Base-by-base conservation (phyloP, 768 basidiomycete genomes). In the Kwoniella sp. region DNA sequence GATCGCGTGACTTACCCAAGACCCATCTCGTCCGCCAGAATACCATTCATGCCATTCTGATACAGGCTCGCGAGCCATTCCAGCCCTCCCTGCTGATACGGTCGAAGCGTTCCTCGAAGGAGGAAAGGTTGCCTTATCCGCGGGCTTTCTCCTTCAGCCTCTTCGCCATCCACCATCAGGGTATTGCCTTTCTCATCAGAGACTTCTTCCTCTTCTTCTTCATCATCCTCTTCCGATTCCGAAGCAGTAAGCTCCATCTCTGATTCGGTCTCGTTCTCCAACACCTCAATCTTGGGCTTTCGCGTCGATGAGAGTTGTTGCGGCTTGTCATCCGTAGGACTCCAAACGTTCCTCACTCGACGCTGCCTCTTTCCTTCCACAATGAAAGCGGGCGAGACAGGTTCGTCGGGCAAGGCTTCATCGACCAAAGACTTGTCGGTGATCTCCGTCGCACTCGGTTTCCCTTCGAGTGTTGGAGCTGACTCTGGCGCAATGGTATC, bases 11-110 rank as follows among this genome's bases (percentile, higher is more conserved):
- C 85, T 34, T 65, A 92, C 89, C 90, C 90, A 6, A 93, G 75
- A 37, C 90, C 91, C 90, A 95, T 92, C 73, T 93, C 89, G 66
- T 93, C 91, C 1, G 89, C 89, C 32, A 76, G 57, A 29, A 76
- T 76, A 32, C 77, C 78, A 58, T 78, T 78, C 58, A 76, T 71
- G 3, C 73, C 71, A 31, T 75, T 76, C 17, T 71, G 60, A 61
- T 77, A 77, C 1, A 78, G 54, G 45, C 73, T 73, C 2, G 75
- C 78, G 11, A 78, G 74, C 78, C 78, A 78, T 39, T 77, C 77
- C 15, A 78, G 65, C 2, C 78, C 78, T 14, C 73, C 76, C 50
- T 77, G 75, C 51, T 78, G 78, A 52, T 78, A 78, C 5, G 77
- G 77, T 14, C 78, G 69, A 7, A 78, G 63, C 0, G 67, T 73